Base-by-base conservation (phyloP, 192 early-diverging fungal species). In the Nowakowskiella sp. region DNA sequence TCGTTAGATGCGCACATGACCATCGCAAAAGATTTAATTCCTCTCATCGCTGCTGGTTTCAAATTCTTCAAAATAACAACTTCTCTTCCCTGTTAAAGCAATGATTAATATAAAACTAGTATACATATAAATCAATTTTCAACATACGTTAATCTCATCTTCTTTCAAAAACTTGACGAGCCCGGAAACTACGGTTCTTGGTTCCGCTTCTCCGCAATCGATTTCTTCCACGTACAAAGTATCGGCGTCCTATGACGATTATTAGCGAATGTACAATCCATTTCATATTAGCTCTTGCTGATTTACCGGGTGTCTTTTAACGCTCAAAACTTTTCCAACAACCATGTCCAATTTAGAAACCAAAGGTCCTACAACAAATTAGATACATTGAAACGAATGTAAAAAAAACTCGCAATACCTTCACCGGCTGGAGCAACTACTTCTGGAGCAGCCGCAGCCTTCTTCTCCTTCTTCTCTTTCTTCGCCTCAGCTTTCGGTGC, bases 291-390 rank as follows among this genome's bases (percentile, higher is more conserved):
- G 13, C 19, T 13, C 36, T 19, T n/a, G n/a, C n/a, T n/a, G n/a
- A n/a, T n/a, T n/a, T n/a, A n/a, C n/a, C 13, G 86, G 84, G 65
- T 97, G 94, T 69, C 85, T 85, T 62, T 85, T 70, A 25, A 81
- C 83, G 10, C 72, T 71, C 59, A 82, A 39, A 42, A 97, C 91
- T 49, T 73, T 76, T 30, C 92, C 94, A 31, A 95, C 90, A 31
- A 91, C 84, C 54, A 97, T 75, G 62, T 95, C 91, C 31, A 97
- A n/a, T n/a, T n/a, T n/a, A n/a, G n/a, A n/a, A n/a, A n/a, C n/a
- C n/a, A n/a, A n/a, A n/a, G n/a, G n/a, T n/a, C n/a, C n/a, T n/a
- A n/a, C n/a, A n/a, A n/a, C n/a, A n/a, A n/a, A n/a, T n/a, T n/a
- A n/a, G n/a, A n/a, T n/a, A n/a, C n/a, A n/a, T n/a, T n/a, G n/a